A percentile compares a stretch with the other conserved stretches of the same genome.
Conservation (phyloP, 768 basidiomycete species). For the Leccinum broughii region DNA sequence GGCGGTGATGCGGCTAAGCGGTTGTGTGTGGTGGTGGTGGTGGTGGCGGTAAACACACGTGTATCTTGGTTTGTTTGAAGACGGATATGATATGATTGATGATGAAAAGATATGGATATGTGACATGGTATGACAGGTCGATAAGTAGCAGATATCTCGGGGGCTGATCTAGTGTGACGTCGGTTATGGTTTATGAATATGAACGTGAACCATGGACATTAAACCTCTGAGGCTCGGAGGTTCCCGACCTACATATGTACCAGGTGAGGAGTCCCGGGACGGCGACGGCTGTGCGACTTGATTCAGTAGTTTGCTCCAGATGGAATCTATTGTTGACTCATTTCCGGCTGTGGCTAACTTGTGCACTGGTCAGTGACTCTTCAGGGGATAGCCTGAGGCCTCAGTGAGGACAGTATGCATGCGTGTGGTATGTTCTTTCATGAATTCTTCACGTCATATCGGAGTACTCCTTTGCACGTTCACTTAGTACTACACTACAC, state of each 20-base stretch:
- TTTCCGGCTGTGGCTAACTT: neutral
- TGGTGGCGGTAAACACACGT: no score
- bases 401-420: neutral
- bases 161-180: neutral
- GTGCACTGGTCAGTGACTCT: neutral
- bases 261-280: neutral
- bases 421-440: neutral
- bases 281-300: neutral
- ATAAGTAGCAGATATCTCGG: neutral
- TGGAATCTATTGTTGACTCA: neutral
- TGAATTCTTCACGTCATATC: neutral
- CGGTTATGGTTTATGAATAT: neutral
- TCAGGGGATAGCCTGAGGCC: neutral
- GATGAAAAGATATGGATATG: neutral
- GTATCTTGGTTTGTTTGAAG: no score
- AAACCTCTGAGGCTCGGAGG: neutral
- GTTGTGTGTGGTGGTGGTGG: no score
- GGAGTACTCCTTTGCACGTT: no score
- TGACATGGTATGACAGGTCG: neutral
- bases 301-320: neutral
- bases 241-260: neutral
- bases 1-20: no score
- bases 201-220: neutral
- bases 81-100: neutral
- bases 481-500: no score